phyloP scores from a whole-genome alignment of 139 green algal genomes.

The Coelastrella sp. region DNA sequence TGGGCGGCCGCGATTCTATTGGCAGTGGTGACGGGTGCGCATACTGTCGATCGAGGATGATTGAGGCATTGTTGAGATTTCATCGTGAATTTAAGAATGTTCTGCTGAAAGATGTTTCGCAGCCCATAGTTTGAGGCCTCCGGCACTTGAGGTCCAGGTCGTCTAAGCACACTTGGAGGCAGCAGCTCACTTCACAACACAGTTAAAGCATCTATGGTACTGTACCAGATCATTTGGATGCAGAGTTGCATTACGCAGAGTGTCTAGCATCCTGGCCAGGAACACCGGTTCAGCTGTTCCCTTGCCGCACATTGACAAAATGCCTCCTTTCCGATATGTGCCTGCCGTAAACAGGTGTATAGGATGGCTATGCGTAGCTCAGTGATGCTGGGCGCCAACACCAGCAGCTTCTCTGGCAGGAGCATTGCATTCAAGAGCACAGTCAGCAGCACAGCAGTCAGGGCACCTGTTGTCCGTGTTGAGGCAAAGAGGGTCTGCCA shows the following conservation, averaged over 20 bases:
- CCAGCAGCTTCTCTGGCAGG: slow-evolving; percentile 43
- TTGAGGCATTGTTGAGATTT: neutral
- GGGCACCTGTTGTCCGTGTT: slow-evolving; percentile 34
- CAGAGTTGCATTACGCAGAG: neutral
- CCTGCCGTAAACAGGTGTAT: neutral
- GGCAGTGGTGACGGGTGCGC: neutral
- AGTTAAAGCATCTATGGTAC: neutral
- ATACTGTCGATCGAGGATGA: neutral
- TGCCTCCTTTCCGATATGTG: neutral
- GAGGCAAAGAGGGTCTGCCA: slow-evolving; percentile 49
- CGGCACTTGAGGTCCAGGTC: slow-evolving; percentile 1
- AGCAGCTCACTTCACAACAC: neutral
- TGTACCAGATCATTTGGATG: neutral
- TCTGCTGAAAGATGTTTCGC: too few relatives aligned
- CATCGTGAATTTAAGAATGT: too few relatives aligned
- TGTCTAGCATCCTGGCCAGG: neutral
- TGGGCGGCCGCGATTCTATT: slow-evolving; percentile 1
- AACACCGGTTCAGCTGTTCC: neutral
- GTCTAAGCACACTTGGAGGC: neutral
- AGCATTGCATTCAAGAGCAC: slow-evolving; percentile 32
- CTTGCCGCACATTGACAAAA: neutral
- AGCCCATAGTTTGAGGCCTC: neutral
- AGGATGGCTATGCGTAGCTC: slow-evolving; percentile 6
- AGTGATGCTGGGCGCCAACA: slow-evolving; percentile 38
- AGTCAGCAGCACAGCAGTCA: slow-evolving; percentile 3